phyloP scores from a whole-genome alignment of 192 early-diverging fungal species.

The Bifiguratus adelaidae region DNA sequence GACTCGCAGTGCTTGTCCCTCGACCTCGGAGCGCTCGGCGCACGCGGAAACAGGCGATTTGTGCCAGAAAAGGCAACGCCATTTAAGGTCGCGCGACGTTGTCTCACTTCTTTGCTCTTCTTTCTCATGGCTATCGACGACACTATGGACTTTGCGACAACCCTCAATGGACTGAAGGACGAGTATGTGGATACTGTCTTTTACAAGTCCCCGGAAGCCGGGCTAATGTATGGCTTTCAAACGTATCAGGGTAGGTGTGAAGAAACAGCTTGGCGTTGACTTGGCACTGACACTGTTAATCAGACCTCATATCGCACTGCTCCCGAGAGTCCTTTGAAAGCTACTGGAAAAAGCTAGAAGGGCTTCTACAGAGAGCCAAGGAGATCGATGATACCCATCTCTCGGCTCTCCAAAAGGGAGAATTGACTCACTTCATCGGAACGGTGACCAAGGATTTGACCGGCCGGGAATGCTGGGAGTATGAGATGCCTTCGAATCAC shows the following conservation, averaged over 20 bases:
- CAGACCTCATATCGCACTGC: background rate
- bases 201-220: background rate
- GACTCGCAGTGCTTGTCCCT: too few relatives aligned
- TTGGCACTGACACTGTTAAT: too few relatives aligned
- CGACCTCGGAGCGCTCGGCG: too few relatives aligned
- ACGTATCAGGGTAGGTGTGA: too few relatives aligned
- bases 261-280: too few relatives aligned
- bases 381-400: background rate
- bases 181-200: background rate
- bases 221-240: background rate
- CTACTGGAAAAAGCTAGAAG: background rate
- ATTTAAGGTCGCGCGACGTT: too few relatives aligned
- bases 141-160: background rate
- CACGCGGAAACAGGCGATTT: too few relatives aligned
- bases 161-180: background rate
- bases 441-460: background rate
- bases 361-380: background rate
- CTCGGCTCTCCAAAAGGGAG: background rate
- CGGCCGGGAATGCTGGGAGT: background rate
- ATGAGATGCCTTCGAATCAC: background rate
- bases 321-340: background rate
- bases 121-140: too few relatives aligned
- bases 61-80: too few relatives aligned
- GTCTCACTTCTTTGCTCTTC: too few relatives aligned
- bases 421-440: background rate